Evolutionary conservation across 305 asterid species (phyloP), one percentile per base, ranked within the genome.

Genomic region (Fraxinus xanthoxyloides): DNA sequence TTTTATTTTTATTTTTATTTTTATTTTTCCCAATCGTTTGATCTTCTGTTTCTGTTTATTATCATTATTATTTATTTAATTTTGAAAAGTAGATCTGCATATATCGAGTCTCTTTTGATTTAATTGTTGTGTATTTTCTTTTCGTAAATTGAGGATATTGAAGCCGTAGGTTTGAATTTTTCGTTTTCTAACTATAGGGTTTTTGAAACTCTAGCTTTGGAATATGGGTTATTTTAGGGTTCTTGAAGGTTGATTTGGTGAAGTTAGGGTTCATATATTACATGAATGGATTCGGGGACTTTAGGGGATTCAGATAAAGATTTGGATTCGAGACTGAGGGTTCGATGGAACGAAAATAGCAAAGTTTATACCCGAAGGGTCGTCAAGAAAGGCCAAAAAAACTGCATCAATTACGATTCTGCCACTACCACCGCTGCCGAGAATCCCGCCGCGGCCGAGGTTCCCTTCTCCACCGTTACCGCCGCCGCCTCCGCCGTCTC

Each of bases 311-410:
- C 75, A 19, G 75, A n/a, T 28, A 69, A 69, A 30, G 75, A 69
- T 69, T 31, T 69, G 24, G 40, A 69, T 15, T 69, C 75, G 75
- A 69, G 10, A 69, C 23, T 17, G 36, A 32, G 56, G 75, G 75
- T 48, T 40, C 79, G 73, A 30, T 51, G 46, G 59, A 63, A 46
- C 63, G 83, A 81, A 35, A 48, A 23, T 24, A 21, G 65, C 75
- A 81, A 32, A 59, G 83, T 82, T 28, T 77, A 82, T 65, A 38
- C 84, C 12, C 79, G 83, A 28, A 81, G 69, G 63, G 67, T 51
- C 61, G 75, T 31, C 21, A 81, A 34, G 34, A 81, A 40, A 74
- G 46, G 63, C 61, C 79, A 24, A 51, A 54, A n/a, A 13, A 51
- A 26, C 34, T 36, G 75, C 13, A 35, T 10, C 59, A 75, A 19